Percentiles rank a stretch among this genome's conserved stretches.
Conservation (phyloP, 1,284 basidiomycete species). For the Mixia osmundae region DNA sequence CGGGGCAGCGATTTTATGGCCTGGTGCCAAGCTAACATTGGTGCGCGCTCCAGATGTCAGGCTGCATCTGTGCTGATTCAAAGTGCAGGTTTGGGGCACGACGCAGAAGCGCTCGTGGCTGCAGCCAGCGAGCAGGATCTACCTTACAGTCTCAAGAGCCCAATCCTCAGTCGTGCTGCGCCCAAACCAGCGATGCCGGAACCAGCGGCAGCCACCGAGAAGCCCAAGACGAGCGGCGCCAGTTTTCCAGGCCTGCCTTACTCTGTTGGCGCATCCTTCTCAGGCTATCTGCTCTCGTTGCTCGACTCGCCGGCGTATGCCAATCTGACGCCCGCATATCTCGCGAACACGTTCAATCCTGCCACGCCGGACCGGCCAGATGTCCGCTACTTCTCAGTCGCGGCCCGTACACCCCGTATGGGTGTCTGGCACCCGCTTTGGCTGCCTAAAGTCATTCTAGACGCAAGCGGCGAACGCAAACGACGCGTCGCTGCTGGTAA, state of each 20-base stretch:
- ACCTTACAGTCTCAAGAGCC: conserved; percentile 29
- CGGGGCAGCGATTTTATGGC: conserved; percentile 97
- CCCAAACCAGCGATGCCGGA: neutral
- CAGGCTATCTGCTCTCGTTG: conserved; percentile 65
- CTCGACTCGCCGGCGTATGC: conserved; percentile 94
- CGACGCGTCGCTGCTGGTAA: too few relatives aligned
- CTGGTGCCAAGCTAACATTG: conserved; percentile 84
- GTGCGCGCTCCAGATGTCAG: conserved; percentile 35
- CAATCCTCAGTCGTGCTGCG: conserved; percentile 22
- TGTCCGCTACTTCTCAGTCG: conserved; percentile 81
- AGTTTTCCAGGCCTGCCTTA: conserved; percentile 12
- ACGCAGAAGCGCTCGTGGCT: too few relatives aligned
- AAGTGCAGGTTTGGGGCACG: too few relatives aligned
- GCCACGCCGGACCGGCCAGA: conserved; percentile 48
- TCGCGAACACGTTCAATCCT: conserved; percentile 75
- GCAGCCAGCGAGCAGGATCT: conserved; percentile 13
- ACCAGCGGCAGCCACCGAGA: conserved; percentile 3
- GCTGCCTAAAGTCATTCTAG: conserved; percentile 83
- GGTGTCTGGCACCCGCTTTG: conserved; percentile 83
- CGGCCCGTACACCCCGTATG: conserved; percentile 47
- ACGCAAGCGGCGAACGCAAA: conserved; percentile 32
- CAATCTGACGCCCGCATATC: conserved; percentile 69
- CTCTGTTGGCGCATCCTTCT: conserved; percentile 50
- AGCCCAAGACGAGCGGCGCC: conserved; percentile 3
- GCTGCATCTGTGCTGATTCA: conserved; percentile 16